phyloP scores from a whole-genome alignment of 202 grass and related monocot genomes.

The Elaeis oleifera region DNA sequence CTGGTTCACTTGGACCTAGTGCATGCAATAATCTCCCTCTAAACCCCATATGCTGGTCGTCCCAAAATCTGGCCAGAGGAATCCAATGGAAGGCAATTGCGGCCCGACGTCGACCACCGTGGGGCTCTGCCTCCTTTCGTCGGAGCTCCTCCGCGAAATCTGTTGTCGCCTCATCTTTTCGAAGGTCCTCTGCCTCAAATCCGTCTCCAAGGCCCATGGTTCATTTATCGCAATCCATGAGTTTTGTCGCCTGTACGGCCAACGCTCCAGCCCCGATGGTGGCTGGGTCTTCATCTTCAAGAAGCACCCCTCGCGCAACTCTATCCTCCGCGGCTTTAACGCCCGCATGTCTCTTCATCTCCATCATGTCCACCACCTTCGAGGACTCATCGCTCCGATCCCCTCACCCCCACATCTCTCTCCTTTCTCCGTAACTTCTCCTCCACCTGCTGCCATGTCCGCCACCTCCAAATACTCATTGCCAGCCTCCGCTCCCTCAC shows the following conservation, averaged over 20 bases:
- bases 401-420: too few relatives aligned
- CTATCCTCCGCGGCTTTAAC: conserved; percentile 68
- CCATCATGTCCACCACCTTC: too few relatives aligned
- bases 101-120: conserved; percentile 19
- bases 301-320: conserved; percentile 58
- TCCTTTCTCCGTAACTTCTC: too few relatives aligned
- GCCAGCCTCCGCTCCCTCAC: too few relatives aligned
- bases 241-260: conserved; percentile 87
- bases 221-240: conserved; percentile 51
- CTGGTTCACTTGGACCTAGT: too few relatives aligned
- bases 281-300: conserved; percentile 86
- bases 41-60: neutral
- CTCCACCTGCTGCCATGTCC: too few relatives aligned
- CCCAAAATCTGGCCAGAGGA: conserved; percentile 30
- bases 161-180: conserved; percentile 68
- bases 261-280: conserved; percentile 33
- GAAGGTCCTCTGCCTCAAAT: conserved; percentile 65
- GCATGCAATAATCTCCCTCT: too few relatives aligned
- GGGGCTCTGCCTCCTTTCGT: conserved; percentile 55
- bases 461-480: too few relatives aligned
- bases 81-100: conserved; percentile 12
- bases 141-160: conserved; percentile 92
- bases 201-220: conserved; percentile 63
- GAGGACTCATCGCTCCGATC: too few relatives aligned
- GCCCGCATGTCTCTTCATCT: conserved; percentile 8